Evolutionary conservation across 495 filamentous ascomycete species (phyloP), one percentile per base, ranked within the genome.

Genomic region (Aspergillus homomorphus): DNA sequence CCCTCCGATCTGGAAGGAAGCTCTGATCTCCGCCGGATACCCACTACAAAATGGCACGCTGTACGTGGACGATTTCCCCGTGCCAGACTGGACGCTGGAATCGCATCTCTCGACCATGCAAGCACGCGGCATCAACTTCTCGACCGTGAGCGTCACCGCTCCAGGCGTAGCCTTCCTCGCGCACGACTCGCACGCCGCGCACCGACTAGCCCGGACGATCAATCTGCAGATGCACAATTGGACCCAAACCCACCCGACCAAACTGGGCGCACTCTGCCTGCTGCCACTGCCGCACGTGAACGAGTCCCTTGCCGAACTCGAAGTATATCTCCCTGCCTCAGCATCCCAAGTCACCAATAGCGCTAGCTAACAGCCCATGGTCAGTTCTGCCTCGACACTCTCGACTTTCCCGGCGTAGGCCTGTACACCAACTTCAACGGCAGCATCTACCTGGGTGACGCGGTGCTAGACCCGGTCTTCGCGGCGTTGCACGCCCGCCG

Each of bases 211-310:
- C 14, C 54, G 54, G 0, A 56, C 54, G 0, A 46, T 84, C 12
- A 72, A 75, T 3, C 56, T 64, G 3, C 44, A 54, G 14, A 54
- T 59, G 48, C 72, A 81, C 62, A 57, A 70, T 0, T 77, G 69
- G 57, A 72, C 71, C 15, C 18, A 54, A 4, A 44, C 54, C 14
- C 51, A 76, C 53, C 79, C 80, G 0, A 58, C 62, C 7, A 68
- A 67, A 10, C 75, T 83, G 51, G 76, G 76, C 9, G 80, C 73
- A 61, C 81, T 74, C 45, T 80, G 81, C 14, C 74, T 73, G n/a
- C 65, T 83, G 0, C 80, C 81, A 7, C 65, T 83, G 7, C 79
- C 79, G 8, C 65, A 74, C 48, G 64, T 81, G 1, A 56, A 66
- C 0, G 70, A 65, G 1, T 64, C 71, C 14, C 50, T 82, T 0